These are phyloP conservation scores for Sporisorium exsertum DNA, from an alignment of 1,284 basidiomycete genomes.

Conservation along the genomic window DNA sequence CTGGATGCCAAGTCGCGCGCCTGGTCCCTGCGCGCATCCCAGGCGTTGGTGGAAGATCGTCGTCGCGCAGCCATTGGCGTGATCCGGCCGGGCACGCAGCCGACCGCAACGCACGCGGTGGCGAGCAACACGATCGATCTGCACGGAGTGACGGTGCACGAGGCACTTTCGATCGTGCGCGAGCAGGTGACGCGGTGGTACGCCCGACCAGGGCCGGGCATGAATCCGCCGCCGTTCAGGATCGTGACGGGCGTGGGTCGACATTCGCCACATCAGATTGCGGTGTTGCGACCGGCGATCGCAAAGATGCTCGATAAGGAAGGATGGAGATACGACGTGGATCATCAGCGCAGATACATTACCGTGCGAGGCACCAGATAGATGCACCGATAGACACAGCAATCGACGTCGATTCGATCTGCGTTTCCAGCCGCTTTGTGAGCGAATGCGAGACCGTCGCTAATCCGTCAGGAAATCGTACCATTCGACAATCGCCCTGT, in stretches of 20 bases:
- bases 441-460: neutral
- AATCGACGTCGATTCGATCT: neutral
- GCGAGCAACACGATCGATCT: slow-evolving; percentile 65
- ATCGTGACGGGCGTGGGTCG: slow-evolving; percentile 70
- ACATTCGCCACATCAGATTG: slow-evolving; percentile 66
- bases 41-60: slow-evolving; percentile 66
- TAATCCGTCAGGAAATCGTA: slow-evolving; percentile 29
- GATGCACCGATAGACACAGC: slow-evolving; percentile 1
- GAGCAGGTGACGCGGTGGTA: slow-evolving; percentile 66
- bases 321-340: slow-evolving; percentile 63
- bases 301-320: slow-evolving; percentile 65
- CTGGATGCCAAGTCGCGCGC: slow-evolving; percentile 66
- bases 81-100: slow-evolving; percentile 7
- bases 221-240: slow-evolving; percentile 54
- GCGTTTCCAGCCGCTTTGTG: neutral
- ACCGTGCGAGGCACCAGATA: slow-evolving; percentile 49
- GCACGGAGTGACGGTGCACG: slow-evolving; percentile 68
- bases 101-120: slow-evolving; percentile 8
- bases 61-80: slow-evolving; percentile 44
- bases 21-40: slow-evolving; percentile 67
- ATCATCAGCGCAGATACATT: slow-evolving; percentile 44
- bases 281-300: slow-evolving; percentile 68
- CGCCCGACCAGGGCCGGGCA: slow-evolving; percentile 27
- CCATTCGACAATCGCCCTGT: slow-evolving; percentile 34
- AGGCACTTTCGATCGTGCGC: slow-evolving; percentile 67